Evolutionary conservation across 2,329 filamentous ascomycete species (phyloP), one percentile per base, ranked within the genome.

Genomic region (Magnaporthiopsis incrustans): DNA sequence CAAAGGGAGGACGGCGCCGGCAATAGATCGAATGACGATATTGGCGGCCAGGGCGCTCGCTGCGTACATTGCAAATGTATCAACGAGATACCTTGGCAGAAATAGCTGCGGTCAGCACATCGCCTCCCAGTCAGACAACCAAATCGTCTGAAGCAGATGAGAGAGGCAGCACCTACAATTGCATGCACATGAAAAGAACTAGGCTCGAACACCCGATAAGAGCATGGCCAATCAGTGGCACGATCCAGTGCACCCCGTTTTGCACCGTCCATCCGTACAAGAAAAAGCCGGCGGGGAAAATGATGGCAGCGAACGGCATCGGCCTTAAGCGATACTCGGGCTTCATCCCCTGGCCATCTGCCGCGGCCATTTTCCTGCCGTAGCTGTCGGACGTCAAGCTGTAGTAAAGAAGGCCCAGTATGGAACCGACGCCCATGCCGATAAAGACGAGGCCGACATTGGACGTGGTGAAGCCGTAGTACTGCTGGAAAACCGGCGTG

Each of bases 11-110:
- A 84, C 76, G 0, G 83, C 85, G 15, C 84, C 86, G 32, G 85
- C 78, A 0, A 86, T 74, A 0, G 77, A 81, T 2, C 87, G 76
- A 11, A 86, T 73, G 3, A 89, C 81, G 0, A 86, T 87, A 67
- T 82, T 88, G 2, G 86, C 86, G 0, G 88, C 87, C 8, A 88
- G 82, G 2, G 85, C 88, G 4, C 80, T 82, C 22, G 88, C 87
- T 1, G 85, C 84, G 67, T 87, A 84, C 65, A 79, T 74, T 53
- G 83, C 79, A 65, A 84, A 85, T 1, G 77, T 73, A 69, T 85
- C 82, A 59, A 82, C 79, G 12, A 85, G 75, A 64, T 85, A 85
- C 50, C 61, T 59, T 18, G 3, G 14, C 14, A 50, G 27, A 22
- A 30, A 30, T 6, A 30, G 30, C 30, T 6, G 7, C 1, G 7